Base-by-base conservation (phyloP, 768 basidiomycete species). In the Inosperma sp. region DNA sequence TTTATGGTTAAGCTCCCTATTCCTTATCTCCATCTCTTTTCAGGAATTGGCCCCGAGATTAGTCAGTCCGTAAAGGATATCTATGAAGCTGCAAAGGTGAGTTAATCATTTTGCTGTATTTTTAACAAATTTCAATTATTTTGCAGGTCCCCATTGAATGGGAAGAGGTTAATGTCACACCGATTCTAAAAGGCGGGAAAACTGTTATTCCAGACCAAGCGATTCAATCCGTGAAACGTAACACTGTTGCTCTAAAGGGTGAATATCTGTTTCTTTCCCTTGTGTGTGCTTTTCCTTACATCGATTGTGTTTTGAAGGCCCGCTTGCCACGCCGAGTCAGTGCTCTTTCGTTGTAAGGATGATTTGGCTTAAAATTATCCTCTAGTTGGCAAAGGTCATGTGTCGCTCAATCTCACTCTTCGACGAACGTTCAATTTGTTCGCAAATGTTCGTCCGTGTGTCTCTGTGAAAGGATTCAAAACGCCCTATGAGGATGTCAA, bases 11-110 rank as follows among this genome's bases (percentile, higher is more conserved):
- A 19, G 26, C 17, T 29, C 29, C 40, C 36, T 53, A 25, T 23
- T 42, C 19, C 48, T 39, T 48, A 51, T 29, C 48, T 41, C 60
- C 48, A 58, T 54, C 58, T 49, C 54, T 57, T 34, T 37, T 5
- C 60, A 94, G 94, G 95, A 67, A 99, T 99, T 75, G 96, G 96
- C 37, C 94, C 96, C 30, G 96, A 99, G 76, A 98, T 99, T 61
- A 89, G 92, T 72, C 80, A 96, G 77, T 86, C 93, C 56, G 84
- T 99, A 63, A 96, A 95, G 73, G 75, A 83, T 56, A 98, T 99
- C 65, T 98, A 95, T 70, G 72, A 75, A 30, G 87, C 89, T 57
- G 95, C 96, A 57, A 79, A 87, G 48, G 93, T 92, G 62, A 33
- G 13, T 4, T 13, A 54, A 3, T 43, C 22, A 21, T 19, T 56